Evolutionary conservation across 2,329 filamentous ascomycete genomes (phyloP).

Genomic region (Zymoseptoria tritici): DNA sequence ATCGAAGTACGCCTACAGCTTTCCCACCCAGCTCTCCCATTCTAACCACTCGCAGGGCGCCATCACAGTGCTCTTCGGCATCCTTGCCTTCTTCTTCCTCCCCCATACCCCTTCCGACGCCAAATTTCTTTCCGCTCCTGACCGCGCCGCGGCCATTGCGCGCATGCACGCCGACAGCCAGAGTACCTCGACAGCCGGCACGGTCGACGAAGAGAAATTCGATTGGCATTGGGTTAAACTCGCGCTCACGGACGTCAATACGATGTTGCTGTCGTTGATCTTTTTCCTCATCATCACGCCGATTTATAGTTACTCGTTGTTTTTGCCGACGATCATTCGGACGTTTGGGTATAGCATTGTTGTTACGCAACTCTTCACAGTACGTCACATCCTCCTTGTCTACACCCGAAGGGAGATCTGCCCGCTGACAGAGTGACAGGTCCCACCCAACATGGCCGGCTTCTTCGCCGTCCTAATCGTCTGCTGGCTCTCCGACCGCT

Average conservation of each 20-base stretch:
- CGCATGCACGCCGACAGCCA: conserved; percentile 27
- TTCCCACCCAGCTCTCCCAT: neutral
- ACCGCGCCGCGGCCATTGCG: conserved; percentile 22
- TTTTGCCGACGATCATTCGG: conserved; percentile 39
- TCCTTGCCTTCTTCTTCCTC: conserved; percentile 47
- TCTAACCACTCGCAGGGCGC: conserved; percentile 43
- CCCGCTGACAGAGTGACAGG: no score
- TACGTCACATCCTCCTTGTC: neutral
- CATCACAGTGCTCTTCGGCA: conserved; percentile 48
- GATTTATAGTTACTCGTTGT: conserved; percentile 39
- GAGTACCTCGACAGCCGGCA: conserved; percentile 13
- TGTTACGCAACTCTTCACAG: conserved; percentile 32
- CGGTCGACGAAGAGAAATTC: conserved; percentile 26
- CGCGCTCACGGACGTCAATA: conserved; percentile 27
- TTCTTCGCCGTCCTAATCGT: conserved; percentile 19
- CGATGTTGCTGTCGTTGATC: conserved; percentile 23
- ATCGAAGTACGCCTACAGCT: conserved; percentile 5
- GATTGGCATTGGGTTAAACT: conserved; percentile 22
- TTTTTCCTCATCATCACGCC: conserved; percentile 28
- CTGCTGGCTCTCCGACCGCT: conserved; percentile 22
- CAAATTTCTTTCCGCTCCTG: conserved; percentile 26
- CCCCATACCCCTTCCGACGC: conserved; percentile 46
- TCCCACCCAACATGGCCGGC: conserved; percentile 30
- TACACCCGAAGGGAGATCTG: no score
- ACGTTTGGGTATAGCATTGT: conserved; percentile 36